phyloP scores from a whole-genome alignment of 75 land plant genomes.

The Picea sitchensis region DNA sequence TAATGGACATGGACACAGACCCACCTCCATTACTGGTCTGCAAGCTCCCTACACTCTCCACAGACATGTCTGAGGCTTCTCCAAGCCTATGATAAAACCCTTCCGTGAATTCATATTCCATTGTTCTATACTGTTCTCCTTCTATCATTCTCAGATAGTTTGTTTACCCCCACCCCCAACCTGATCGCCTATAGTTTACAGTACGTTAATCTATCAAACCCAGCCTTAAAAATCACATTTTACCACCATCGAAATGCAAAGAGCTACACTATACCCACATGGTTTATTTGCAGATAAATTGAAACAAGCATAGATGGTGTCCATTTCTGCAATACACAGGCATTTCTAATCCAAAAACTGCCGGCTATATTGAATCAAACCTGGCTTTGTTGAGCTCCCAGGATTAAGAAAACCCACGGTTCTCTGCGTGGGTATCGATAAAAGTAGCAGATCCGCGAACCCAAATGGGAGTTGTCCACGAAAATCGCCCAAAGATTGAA shows the following conservation, averaged over 20 bases:
- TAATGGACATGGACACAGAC: conserved; percentile 46
- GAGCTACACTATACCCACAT: background rate
- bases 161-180: background rate
- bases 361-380: no score
- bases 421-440: background rate
- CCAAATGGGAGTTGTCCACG: conserved; percentile 1
- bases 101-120: conserved; percentile 28
- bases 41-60: conserved; percentile 53
- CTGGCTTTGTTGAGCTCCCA: background rate
- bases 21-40: conserved; percentile 60
- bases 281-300: no score
- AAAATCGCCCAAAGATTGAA: background rate
- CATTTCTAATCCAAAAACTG: no score
- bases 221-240: background rate
- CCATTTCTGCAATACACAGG: no score
- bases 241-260: background rate
- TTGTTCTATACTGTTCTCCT: conserved; percentile 22
- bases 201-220: background rate
- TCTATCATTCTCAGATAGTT: background rate
- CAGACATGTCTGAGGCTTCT: conserved; percentile 76
- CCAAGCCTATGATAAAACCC: conserved; percentile 47
- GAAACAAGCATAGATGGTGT: no score
- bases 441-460: conserved; percentile 2
- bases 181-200: background rate
- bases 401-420: background rate